A percentile compares a stretch with the other conserved stretches of the same genome.
Evolutionary conservation across 1,284 basidiomycete genomes (phyloP).

Genomic region (Termitomyces sp.): DNA sequence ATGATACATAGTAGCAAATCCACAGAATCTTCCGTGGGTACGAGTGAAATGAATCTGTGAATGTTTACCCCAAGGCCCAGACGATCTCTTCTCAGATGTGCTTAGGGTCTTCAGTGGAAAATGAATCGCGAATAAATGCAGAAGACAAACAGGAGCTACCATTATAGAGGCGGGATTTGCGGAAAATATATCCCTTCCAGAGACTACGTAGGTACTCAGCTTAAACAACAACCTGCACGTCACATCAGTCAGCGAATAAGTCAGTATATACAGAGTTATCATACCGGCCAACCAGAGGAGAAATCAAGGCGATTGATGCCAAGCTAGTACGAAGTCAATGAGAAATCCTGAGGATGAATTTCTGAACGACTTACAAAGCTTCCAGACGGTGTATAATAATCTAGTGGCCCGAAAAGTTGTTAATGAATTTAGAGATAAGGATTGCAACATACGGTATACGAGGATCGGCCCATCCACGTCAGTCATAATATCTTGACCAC

Average conservation of each 20-base stretch:
- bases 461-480: conserved; percentile 28
- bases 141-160: background rate
- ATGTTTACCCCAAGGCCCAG: background rate
- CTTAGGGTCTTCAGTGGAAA: background rate
- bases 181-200: background rate
- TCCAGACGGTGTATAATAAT: conserved; percentile 37
- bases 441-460: conserved; percentile 26
- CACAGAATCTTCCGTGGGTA: background rate
- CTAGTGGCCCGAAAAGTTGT: conserved; percentile 22
- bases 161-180: background rate
- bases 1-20: background rate
- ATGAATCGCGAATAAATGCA: background rate
- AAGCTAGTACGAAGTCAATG: conserved; percentile 25
- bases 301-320: conserved; percentile 44
- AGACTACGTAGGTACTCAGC: background rate
- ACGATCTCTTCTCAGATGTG: background rate
- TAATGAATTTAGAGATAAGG: background rate
- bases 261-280: background rate
- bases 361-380: conserved; percentile 13
- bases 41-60: background rate
- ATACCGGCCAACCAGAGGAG: conserved; percentile 35
- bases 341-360: background rate
- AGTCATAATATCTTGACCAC: conserved; percentile 30
- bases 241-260: background rate
- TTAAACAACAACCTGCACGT: conserved; percentile 8